phyloP scores from a whole-genome alignment of 2,329 filamentous ascomycete species.

The Hypoxylon sp. region DNA sequence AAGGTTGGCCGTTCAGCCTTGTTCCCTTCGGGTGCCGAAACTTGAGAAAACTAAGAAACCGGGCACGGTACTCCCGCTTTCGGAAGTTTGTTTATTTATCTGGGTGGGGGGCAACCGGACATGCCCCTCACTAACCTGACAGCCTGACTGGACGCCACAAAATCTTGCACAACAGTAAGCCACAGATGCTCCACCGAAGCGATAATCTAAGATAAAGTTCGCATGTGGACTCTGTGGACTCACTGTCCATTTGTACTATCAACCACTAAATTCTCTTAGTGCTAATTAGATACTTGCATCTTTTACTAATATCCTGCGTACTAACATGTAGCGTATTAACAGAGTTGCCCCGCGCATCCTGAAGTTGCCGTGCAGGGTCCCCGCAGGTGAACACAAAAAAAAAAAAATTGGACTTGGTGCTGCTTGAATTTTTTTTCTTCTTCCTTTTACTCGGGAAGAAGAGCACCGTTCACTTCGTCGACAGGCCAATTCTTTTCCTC shows the following conservation, averaged over 20 bases:
- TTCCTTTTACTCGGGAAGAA: constrained; percentile 69
- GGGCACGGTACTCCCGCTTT: constrained; percentile 48
- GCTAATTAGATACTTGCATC: constrained; percentile 6
- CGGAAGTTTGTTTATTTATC: constrained; percentile 59
- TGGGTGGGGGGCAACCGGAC: constrained; percentile 44
- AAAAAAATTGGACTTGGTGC: constrained; percentile 28
- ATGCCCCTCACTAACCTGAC: constrained; percentile 33
- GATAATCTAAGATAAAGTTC: constrained; percentile 27
- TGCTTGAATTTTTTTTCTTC: constrained; percentile 53
- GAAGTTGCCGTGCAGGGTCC: constrained; percentile 38
- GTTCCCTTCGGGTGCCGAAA: constrained; percentile 39
- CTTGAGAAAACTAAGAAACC: constrained; percentile 37
- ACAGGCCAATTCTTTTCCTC: constrained; percentile 54
- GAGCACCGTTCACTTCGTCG: constrained; percentile 59
- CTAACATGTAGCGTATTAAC: constrained; percentile 20
- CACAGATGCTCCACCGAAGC: constrained; percentile 7
- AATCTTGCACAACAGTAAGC: constrained; percentile 7
- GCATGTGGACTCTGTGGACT: constrained; percentile 4
- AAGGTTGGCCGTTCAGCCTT: constrained; percentile 47
- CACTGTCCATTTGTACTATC: neutral
- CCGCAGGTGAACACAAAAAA: constrained; percentile 40
- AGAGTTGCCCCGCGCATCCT: constrained; percentile 44
- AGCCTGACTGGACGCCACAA: constrained; percentile 14
- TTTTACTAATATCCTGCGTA: neutral
- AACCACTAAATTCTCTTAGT: constrained; percentile 6